phyloP scores from a whole-genome alignment of 2,329 filamentous ascomycete genomes.

The Fusarium verticillioides region DNA sequence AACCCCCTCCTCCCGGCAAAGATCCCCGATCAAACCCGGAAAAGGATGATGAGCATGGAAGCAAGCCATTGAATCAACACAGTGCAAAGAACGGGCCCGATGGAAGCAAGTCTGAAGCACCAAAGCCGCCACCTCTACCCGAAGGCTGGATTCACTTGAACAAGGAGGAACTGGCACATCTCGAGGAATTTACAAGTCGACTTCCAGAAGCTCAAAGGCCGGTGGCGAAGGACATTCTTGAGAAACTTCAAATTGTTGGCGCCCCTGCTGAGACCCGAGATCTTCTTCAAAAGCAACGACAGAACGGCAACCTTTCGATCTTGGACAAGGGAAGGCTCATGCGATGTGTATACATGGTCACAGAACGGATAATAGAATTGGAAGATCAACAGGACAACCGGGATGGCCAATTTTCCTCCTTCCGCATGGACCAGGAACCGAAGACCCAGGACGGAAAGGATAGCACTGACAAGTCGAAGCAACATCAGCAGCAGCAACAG shows the following conservation, averaged over 20 bases:
- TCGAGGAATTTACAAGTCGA: conserved; percentile 70
- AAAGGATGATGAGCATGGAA: conserved; percentile 41
- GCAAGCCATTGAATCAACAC: conserved; percentile 27
- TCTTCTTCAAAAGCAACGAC: conserved; percentile 63
- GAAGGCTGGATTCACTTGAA: conserved; percentile 60
- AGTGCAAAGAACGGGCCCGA: conserved; percentile 29
- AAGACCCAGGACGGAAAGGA: conserved; percentile 40
- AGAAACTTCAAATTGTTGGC: conserved; percentile 73
- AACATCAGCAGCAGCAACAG: conserved; percentile 44
- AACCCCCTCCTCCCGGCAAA: conserved; percentile 53
- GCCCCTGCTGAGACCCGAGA: conserved; percentile 75
- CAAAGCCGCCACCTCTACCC: conserved; percentile 52
- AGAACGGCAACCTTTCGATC: conserved; percentile 64
- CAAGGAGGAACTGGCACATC: conserved; percentile 59
- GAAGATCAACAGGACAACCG: conserved; percentile 36
- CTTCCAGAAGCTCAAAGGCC: conserved; percentile 72
- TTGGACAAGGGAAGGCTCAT: conserved; percentile 53
- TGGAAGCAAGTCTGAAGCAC: conserved; percentile 37
- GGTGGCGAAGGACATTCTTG: conserved; percentile 68
- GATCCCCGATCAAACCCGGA: conserved; percentile 44
- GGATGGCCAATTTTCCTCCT: conserved; percentile 35
- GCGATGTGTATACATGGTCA: conserved; percentile 52
- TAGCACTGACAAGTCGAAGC: conserved; percentile 39
- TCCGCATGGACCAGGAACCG: conserved; percentile 36
- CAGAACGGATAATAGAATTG: conserved; percentile 50